Evolutionary conservation across 805 yeast genomes (phyloP).

Genomic region (Yarrowia sp.): DNA sequence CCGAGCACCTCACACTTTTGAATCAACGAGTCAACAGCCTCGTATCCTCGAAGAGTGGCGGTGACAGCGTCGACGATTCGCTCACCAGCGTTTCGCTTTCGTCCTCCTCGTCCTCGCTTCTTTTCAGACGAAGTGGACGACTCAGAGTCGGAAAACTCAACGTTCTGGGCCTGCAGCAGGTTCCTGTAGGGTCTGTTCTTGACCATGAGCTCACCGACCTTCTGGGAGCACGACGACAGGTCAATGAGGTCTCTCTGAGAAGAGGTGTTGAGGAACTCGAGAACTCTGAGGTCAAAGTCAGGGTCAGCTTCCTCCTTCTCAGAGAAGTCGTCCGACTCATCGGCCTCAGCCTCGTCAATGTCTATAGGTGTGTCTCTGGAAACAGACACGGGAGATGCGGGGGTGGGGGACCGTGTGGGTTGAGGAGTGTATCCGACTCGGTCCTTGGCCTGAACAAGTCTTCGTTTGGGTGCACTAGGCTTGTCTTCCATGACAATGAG

Average conservation of each 20-base stretch:
- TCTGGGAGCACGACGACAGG: conserved; percentile 72
- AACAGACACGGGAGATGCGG: neutral
- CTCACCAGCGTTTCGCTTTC: conserved; percentile 70
- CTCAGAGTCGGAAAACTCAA: conserved; percentile 57
- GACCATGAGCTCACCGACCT: conserved; percentile 69
- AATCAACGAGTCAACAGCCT: conserved; percentile 92
- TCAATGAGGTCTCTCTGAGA: conserved; percentile 78
- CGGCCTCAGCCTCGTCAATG: conserved; percentile 29
- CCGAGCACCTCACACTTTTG: conserved; percentile 83
- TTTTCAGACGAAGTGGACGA: conserved; percentile 42
- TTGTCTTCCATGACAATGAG: conserved; percentile 26
- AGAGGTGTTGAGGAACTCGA: conserved; percentile 81
- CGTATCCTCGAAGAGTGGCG: conserved; percentile 80
- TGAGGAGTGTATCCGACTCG: conserved; percentile 16
- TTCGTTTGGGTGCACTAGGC: conserved; percentile 28
- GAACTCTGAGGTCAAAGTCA: conserved; percentile 67
- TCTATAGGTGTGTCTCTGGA: conserved; percentile 7
- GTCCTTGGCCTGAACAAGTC: conserved; percentile 36
- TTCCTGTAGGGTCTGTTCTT: conserved; percentile 71
- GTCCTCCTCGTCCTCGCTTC: conserved; percentile 52
- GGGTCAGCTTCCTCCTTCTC: conserved; percentile 57
- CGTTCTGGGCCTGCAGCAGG: conserved; percentile 64
- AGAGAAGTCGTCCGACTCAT: conserved; percentile 23
- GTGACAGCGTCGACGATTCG: conserved; percentile 73
- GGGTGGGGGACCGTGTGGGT: conserved; percentile 9